Conservation (phyloP, 2,329 filamentous ascomycete genomes). For the Ilyonectria robusta region DNA sequence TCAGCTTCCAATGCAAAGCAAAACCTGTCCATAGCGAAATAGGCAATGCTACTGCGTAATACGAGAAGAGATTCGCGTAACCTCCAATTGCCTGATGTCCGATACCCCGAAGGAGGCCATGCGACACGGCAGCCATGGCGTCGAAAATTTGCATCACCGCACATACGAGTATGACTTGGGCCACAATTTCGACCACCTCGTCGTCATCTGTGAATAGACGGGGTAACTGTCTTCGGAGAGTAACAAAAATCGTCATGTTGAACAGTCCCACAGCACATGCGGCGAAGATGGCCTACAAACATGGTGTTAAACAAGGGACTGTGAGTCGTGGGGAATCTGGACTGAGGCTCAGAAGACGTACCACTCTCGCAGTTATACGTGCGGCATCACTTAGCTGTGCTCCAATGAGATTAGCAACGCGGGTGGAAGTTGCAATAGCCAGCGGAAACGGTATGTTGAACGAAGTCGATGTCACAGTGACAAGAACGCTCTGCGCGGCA, state of each 20-base stretch:
- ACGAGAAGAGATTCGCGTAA: constrained; percentile 87
- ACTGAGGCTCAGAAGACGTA: constrained; percentile 47
- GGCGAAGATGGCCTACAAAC: constrained; percentile 65
- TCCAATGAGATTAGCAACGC: constrained; percentile 90
- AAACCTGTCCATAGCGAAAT: constrained; percentile 85
- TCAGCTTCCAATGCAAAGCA: constrained; percentile 79
- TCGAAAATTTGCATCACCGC: constrained; percentile 94
- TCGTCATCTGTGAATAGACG: constrained; percentile 79
- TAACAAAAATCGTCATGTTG: constrained; percentile 78
- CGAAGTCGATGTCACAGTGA: constrained; percentile 81
- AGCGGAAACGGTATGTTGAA: constrained; percentile 94
- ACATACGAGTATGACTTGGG: constrained; percentile 79
- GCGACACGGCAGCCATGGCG: constrained; percentile 80
- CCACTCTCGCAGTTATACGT: constrained; percentile 81
- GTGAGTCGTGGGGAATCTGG: neutral
- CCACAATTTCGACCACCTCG: constrained; percentile 76
- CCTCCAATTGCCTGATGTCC: constrained; percentile 89
- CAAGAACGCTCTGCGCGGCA: constrained; percentile 87
- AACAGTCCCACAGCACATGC: constrained; percentile 79
- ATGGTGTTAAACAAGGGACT: neutral
- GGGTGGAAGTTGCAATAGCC: constrained; percentile 87
- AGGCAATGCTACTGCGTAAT: constrained; percentile 87
- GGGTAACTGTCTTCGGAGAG: constrained; percentile 79
- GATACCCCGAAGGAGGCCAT: constrained; percentile 86
- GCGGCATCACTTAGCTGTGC: constrained; percentile 84